Percentiles rank a stretch among this genome's conserved stretches.
phyloP scores from a whole-genome alignment of 2,329 filamentous ascomycete genomes.

The Fusarium concolor region DNA sequence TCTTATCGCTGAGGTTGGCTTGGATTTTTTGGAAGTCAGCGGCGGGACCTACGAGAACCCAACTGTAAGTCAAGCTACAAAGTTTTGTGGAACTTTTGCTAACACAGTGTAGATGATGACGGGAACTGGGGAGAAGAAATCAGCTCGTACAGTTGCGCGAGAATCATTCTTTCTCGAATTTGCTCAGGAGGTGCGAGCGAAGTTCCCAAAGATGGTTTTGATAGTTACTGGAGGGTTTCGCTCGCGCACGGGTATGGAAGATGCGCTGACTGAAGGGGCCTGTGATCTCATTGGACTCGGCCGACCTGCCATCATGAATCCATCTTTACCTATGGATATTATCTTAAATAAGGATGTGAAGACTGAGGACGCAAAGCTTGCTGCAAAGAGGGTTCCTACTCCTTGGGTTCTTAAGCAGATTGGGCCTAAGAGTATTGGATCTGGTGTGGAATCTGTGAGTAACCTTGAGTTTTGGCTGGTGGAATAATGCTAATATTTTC shows the following conservation, averaged over 20 bases:
- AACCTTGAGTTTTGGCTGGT: rapidly evolving
- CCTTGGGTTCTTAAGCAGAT: conserved; percentile 36
- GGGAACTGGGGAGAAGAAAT: conserved; percentile 24
- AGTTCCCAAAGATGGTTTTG: conserved; percentile 58
- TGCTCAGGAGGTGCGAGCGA: conserved; percentile 61
- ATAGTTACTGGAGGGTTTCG: conserved; percentile 75
- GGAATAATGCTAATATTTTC: not conserved
- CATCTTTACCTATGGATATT: conserved; percentile 50
- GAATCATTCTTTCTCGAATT: conserved; percentile 79
- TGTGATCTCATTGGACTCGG: conserved; percentile 58
- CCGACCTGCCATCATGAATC: conserved; percentile 54
- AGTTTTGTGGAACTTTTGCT: not conserved
- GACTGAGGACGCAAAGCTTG: conserved; percentile 27
- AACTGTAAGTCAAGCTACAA: conserved; percentile 47
- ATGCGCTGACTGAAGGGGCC: conserved; percentile 51
- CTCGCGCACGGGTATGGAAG: conserved; percentile 57
- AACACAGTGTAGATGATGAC: conserved; percentile 50
- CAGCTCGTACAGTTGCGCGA: conserved; percentile 60
- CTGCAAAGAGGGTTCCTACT: conserved; percentile 10
- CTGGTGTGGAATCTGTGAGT: conserved; percentile 39
- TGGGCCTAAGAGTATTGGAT: conserved; percentile 29
- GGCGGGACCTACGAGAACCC: conserved; percentile 71
- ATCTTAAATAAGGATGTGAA: conserved; percentile 33
- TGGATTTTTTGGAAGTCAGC: conserved; percentile 77
- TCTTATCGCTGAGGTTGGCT: conserved; percentile 58